Base-by-base conservation (phyloP, 345 rosid species). In the Geranium brycei region DNA sequence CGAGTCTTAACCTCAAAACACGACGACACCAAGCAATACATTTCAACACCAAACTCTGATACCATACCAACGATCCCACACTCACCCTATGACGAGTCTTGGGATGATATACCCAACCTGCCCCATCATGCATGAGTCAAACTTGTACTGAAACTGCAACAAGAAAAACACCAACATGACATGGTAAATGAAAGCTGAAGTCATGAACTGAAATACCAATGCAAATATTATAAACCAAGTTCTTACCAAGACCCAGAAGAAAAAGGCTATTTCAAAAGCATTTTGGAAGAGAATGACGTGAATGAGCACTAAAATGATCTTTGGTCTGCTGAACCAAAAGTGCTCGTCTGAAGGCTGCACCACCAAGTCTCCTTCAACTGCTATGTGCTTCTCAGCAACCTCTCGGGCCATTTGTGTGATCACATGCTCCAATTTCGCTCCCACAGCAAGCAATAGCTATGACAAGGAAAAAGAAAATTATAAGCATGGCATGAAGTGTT, bases 51-150 rank as follows among this genome's bases (percentile, higher is more conserved):
- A 60, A 12, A 35, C 18, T 35, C 32, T n/a, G 18, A 14, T 13
- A 12, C 0, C 7, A 31, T 11, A 59, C 1, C 28, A 23, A 23
- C 1, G 1, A 23, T 23, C 2, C 2, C 28, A 23, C 28, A 23
- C 17, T 23, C 51, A 66, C 64, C 69, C 69, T 11, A 66, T 47
- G 7, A 38, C 61, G 5, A 62, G 71, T 41, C 65, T 53, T 13
- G 61, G 62, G 51, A 68, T 32, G 10, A 68, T 11, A 13, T 31
- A 62, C 10, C 60, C 60, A 3, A 56, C 7, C 11, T 31, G 19
- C 7, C 66, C 65, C 71, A 68, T 55, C 51, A 55, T 68, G 55
- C 61, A 56, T 31, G 38, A 64, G 66, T 31, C 17, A 51, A 55
- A 23, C 3, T 64, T 28, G 53, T 47, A 47, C 15, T 47, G 53